Conservation (phyloP, 73 alveolate species). For the Paramecium tetraurelia region DNA sequence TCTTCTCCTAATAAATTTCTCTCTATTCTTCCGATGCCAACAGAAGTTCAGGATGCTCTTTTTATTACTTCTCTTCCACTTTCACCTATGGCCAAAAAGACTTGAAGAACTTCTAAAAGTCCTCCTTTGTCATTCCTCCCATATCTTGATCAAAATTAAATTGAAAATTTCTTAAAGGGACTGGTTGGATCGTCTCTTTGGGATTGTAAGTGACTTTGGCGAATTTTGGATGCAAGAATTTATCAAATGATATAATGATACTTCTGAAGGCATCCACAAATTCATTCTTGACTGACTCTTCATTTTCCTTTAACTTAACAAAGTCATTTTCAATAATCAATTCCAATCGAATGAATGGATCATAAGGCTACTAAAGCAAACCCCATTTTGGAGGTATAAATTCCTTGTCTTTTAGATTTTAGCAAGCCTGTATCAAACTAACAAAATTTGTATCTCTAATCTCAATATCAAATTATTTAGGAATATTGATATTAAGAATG, state of each 20-base stretch:
- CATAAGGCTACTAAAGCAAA: not conserved
- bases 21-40: conserved; percentile 12
- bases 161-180: not conserved
- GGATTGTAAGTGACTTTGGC: conserved; percentile 27
- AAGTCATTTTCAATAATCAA: conserved; percentile 14
- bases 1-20: not conserved
- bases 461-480: not conserved
- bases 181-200: not conserved
- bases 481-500: not conserved
- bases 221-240: conserved; percentile 41
- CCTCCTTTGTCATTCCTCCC: conserved; percentile 27
- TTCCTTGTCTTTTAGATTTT: not conserved
- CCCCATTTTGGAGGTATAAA: not conserved
- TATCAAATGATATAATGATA: conserved; percentile 45
- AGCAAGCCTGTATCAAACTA: not conserved
- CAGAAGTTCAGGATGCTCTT: not conserved
- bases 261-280: conserved; percentile 32
- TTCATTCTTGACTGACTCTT: conserved; percentile 27
- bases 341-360: conserved; percentile 29
- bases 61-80: not conserved
- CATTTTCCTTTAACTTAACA: conserved; percentile 45
- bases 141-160: conserved; percentile 7
- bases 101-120: not conserved
- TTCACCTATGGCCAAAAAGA: conserved; percentile 32
- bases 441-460: not conserved